A percentile compares a stretch with the other conserved stretches of the same genome.
Evolutionary conservation across 768 basidiomycete species (phyloP).

Genomic region (Mycena albidolilacea): DNA sequence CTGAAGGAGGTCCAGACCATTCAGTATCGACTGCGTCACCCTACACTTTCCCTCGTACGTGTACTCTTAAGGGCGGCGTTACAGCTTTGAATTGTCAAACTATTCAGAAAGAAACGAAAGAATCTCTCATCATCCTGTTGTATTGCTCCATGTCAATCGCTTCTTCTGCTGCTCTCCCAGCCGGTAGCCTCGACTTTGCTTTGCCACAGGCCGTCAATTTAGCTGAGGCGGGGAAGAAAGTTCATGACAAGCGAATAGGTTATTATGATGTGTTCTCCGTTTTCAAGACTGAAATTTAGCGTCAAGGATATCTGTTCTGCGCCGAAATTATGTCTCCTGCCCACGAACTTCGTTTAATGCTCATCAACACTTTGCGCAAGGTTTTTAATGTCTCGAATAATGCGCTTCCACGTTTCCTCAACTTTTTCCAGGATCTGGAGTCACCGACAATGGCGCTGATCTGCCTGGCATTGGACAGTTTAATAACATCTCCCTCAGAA

Average conservation of each 20-base stretch:
- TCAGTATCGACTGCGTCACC: slow-evolving; percentile 66
- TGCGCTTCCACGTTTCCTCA: neutral
- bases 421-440: slow-evolving; percentile 75
- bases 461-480: slow-evolving; percentile 79
- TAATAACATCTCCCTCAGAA: slow-evolving; percentile 72
- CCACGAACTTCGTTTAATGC: slow-evolving; percentile 85
- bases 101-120: slow-evolving; percentile 73
- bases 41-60: slow-evolving; percentile 70
- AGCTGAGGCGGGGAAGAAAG: slow-evolving; percentile 75
- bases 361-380: slow-evolving; percentile 90
- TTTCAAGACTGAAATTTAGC: slow-evolving; percentile 12
- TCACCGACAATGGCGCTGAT: slow-evolving; percentile 67
- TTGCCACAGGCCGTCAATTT: slow-evolving; percentile 83
- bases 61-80: slow-evolving; percentile 16
- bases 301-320: slow-evolving; percentile 84
- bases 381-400: slow-evolving; percentile 50
- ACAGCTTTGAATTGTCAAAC: slow-evolving; percentile 31
- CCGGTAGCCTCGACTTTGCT: slow-evolving; percentile 75
- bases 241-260: slow-evolving; percentile 81
- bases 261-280: neutral
- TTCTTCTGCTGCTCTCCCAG: slow-evolving; percentile 56
- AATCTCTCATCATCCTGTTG: slow-evolving; percentile 76
- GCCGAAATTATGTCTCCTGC: slow-evolving; percentile 75
- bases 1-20: slow-evolving; percentile 71
- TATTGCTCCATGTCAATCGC: slow-evolving; percentile 74